Evolutionary conservation across 2,329 filamentous ascomycete genomes (phyloP).

Genomic region (Dactylellina parvicollis): DNA sequence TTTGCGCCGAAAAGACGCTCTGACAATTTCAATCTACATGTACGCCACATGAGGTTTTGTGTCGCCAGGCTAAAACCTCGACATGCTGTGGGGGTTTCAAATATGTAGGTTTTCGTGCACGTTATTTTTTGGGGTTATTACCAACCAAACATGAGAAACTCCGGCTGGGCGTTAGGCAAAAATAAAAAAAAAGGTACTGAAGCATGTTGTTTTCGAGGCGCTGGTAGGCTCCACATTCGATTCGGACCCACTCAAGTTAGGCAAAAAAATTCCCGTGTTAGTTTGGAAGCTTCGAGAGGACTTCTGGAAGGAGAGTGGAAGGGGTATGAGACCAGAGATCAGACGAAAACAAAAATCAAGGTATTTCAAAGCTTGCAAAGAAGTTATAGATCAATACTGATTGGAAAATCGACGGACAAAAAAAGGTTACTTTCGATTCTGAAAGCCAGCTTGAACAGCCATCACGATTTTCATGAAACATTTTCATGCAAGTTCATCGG

Average conservation of each 20-base stretch:
- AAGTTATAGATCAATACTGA: neutral
- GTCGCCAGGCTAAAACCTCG: neutral
- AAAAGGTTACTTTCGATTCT: neutral
- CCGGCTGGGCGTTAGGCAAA: slow-evolving; percentile 22
- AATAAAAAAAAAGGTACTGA: no score
- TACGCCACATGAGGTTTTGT: neutral
- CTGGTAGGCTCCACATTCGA: neutral
- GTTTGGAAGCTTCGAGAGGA: slow-evolving; percentile 2
- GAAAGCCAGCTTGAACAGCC: neutral
- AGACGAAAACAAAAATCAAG: slow-evolving; percentile 11
- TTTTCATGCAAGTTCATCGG: no score
- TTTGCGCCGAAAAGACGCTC: no score
- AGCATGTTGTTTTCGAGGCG: neutral
- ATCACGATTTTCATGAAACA: neutral
- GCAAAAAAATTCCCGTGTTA: no score
- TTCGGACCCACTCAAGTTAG: slow-evolving; percentile 10
- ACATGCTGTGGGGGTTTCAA: neutral
- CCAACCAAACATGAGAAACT: neutral
- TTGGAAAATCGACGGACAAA: neutral
- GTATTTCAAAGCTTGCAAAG: no score
- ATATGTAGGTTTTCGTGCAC: neutral
- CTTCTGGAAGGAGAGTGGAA: neutral
- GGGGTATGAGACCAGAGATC: neutral
- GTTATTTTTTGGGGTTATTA: neutral
- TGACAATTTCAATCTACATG: no score